Percentiles rank a stretch among this genome's conserved stretches.
These are phyloP conservation scores for Rhizophora apiculata DNA, from an alignment of 345 rosid species.

Conservation along the genomic window DNA sequence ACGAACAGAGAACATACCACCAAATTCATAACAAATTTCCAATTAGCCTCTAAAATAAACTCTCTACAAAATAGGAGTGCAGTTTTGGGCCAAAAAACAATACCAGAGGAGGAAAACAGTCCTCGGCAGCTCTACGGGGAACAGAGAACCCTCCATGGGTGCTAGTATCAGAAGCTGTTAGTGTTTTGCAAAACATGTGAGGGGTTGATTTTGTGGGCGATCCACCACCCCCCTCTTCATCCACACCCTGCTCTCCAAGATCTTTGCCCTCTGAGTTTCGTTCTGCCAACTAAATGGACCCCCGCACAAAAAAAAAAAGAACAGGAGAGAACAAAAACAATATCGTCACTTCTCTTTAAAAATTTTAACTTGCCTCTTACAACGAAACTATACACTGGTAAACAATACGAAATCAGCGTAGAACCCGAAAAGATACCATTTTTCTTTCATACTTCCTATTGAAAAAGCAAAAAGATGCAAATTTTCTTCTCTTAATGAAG, in stretches of 20 bases:
- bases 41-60: background rate
- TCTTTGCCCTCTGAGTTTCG: slow-evolving; percentile 49
- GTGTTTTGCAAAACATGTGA: slow-evolving; percentile 88
- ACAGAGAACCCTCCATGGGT: slow-evolving; percentile 96
- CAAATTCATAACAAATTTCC: slow-evolving; percentile 5
- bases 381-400: slow-evolving; percentile 5
- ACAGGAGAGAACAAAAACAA: background rate
- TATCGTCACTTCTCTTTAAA: slow-evolving; percentile 9
- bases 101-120: slow-evolving; percentile 84
- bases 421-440: background rate
- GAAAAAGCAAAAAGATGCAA: background rate
- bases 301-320: background rate
- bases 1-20: background rate
- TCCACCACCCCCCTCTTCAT: slow-evolving; percentile 53
- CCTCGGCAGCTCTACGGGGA: slow-evolving; percentile 89
- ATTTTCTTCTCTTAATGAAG: background rate
- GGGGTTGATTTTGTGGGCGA: slow-evolving; percentile 57
- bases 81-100: background rate
- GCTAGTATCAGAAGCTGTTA: slow-evolving; percentile 91
- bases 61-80: background rate
- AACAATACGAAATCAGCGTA: background rate
- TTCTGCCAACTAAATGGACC: slow-evolving; percentile 43
- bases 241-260: slow-evolving; percentile 41
- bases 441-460: background rate
- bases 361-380: slow-evolving; percentile 2